A percentile compares a stretch with the other conserved stretches of the same genome.
Evolutionary conservation across 768 basidiomycete genomes (phyloP).

Genomic region (Rhodotorula diobovata): DNA sequence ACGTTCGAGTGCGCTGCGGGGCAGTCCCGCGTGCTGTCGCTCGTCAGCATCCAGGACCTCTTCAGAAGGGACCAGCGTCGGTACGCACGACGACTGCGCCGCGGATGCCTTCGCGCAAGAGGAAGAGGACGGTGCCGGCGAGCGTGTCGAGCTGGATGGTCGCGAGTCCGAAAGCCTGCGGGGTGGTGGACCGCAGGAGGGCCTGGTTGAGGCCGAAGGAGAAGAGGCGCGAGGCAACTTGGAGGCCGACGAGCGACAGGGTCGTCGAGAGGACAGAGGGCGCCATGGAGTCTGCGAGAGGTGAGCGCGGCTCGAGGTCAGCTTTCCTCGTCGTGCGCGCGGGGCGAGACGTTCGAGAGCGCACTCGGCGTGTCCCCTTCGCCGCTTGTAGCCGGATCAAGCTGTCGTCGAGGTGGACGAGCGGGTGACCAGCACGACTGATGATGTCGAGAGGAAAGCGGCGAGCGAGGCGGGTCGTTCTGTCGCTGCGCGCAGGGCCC

Average conservation of each 20-base stretch:
- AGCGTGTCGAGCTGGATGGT: conserved; percentile 91
- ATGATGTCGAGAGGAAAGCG: too few species aligned
- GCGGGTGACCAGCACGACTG: too few species aligned
- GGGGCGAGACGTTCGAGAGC: too few species aligned
- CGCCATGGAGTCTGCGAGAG: neutral
- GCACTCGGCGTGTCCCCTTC: too few species aligned
- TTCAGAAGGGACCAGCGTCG: neutral
- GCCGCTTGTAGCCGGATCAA: too few species aligned
- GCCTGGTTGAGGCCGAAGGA: conserved; percentile 88
- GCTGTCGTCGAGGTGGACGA: too few species aligned
- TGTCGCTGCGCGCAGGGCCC: too few species aligned
- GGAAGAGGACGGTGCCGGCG: conserved; percentile 80
- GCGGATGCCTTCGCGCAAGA: conserved; percentile 87
- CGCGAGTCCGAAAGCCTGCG: conserved; percentile 78
- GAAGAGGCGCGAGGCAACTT: conserved; percentile 73
- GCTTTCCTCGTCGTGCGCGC: too few species aligned
- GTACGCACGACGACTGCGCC: conserved; percentile 69
- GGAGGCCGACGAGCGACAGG: conserved; percentile 67
- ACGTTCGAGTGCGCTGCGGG: neutral
- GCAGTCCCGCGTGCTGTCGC: too few species aligned
- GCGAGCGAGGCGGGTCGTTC: too few species aligned
- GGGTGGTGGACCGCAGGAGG: conserved; percentile 74
- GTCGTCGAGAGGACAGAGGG: conserved; percentile 51
- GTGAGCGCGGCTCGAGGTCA: too few species aligned
- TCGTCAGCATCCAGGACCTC: neutral